Base-by-base conservation (phyloP, 179 eudicot species). In the Actinidia chinensis region DNA sequence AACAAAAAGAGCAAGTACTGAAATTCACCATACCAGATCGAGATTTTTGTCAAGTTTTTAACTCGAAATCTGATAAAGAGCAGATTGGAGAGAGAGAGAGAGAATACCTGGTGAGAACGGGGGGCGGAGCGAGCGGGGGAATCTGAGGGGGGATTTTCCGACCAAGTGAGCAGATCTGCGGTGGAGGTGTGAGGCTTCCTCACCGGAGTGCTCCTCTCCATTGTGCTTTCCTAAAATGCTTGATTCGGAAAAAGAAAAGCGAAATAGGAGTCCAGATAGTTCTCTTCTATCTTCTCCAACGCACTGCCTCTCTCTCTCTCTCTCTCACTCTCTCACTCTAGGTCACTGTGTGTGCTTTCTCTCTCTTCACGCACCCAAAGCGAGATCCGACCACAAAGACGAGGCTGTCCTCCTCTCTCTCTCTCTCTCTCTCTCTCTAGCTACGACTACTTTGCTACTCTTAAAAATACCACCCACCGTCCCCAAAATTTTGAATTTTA, bases 81-180 rank as follows among this genome's bases (percentile, higher is more conserved):
- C 11, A 22, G 20, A 15, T n/a, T 28, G 36, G 17, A 10, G 20
- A 6, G 44, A 36, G 44, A 64, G 68, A 64, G 68, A 64, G 68
- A 64, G 42, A 8, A 5, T 13, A 90, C 97, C 91, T 90, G 97
- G 81, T 91, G 98, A 69, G 97, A 88, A 22, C 93, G 97, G 66
- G 88, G 47, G 11, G 91, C 75, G 74, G 90, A 77, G 56, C 82
- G 76, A 20, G 82, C 65, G 50, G 83, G 75, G 40, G 89, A n/a
- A n/a, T n/a, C n/a, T n/a, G n/a, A 58, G 58, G 84, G 73, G 14
- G 92, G 93, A 80, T 69, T 68, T 83, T 92, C 98, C 22, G 97
- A 80, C 98, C 98, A 93, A 9, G 95, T 92, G 65, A 93, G 93
- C n/a, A 93, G 98, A 93, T 92, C 97, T 83, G 98, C 90, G 10